Evolutionary conservation across 2,329 filamentous ascomycete species (phyloP).

Genomic region (Paraphaeosphaeria sporulosa): DNA sequence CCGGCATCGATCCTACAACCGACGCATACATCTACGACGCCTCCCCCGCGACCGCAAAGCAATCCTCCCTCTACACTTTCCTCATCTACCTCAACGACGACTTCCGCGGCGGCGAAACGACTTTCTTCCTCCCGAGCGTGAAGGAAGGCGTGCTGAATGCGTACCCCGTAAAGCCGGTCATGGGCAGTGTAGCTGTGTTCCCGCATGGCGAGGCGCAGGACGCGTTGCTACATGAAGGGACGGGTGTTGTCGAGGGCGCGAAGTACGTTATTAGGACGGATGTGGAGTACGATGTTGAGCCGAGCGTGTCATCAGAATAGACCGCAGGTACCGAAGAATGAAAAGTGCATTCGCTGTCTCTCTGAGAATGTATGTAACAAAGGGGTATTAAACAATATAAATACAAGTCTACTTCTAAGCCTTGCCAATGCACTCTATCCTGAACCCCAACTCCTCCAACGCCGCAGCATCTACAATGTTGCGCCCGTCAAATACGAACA

Average conservation of each 20-base stretch:
- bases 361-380: neutral
- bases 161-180: slow-evolving; percentile 72
- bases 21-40: slow-evolving; percentile 72
- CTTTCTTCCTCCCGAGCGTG: slow-evolving; percentile 71
- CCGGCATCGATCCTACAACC: slow-evolving; percentile 63
- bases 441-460: slow-evolving; percentile 7
- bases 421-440: slow-evolving; percentile 7
- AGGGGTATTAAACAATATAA: neutral
- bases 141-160: slow-evolving; percentile 73
- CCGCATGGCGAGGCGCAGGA: slow-evolving; percentile 73
- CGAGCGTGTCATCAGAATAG: neutral
- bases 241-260: slow-evolving; percentile 71
- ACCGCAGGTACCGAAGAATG: neutral
- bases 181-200: slow-evolving; percentile 73
- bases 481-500: slow-evolving; percentile 11
- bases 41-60: slow-evolving; percentile 65
- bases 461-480: slow-evolving; percentile 4
- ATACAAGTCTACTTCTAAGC: neutral
- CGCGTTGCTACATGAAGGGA: slow-evolving; percentile 73
- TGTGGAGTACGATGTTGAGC: slow-evolving; percentile 70
- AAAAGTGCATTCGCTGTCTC: neutral
- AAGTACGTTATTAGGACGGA: slow-evolving; percentile 76
- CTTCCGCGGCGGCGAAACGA: slow-evolving; percentile 75
- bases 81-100: slow-evolving; percentile 75
- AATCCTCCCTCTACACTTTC: slow-evolving; percentile 74